Conservation (phyloP, 2,329 filamentous ascomycete species). For the Hypoxylon sp. region DNA sequence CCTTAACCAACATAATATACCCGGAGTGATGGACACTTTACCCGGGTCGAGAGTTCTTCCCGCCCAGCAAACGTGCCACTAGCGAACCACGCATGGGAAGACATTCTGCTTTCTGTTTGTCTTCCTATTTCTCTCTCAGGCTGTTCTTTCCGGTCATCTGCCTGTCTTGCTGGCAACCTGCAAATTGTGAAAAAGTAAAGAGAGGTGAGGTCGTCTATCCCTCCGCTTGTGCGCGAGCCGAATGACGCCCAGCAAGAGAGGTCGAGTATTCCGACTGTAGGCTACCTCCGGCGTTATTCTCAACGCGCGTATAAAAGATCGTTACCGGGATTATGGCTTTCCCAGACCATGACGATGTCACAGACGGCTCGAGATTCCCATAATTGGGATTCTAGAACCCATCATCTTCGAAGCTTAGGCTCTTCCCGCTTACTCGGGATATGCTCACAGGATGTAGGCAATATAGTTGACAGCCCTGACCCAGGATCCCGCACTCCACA, state of each 20-base stretch:
- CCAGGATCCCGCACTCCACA: conserved; percentile 12
- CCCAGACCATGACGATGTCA: conserved; percentile 11
- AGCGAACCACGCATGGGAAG: conserved; percentile 29
- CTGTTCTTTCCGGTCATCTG: conserved; percentile 18
- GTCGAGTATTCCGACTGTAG: neutral
- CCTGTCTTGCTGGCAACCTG: conserved; percentile 14
- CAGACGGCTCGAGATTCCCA: conserved; percentile 27
- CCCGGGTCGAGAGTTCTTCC: conserved; percentile 43
- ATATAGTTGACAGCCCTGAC: conserved; percentile 23
- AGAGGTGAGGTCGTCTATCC: conserved; percentile 21
- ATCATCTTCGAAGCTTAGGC: neutral
- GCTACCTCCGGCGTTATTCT: conserved; percentile 6
- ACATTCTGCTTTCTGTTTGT: conserved; percentile 6
- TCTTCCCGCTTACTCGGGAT: conserved; percentile 18
- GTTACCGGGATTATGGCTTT: neutral
- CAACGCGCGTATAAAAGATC: neutral
- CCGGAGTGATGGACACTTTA: conserved; percentile 42
- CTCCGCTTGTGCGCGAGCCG: conserved; percentile 8
- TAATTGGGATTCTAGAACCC: conserved; percentile 35
- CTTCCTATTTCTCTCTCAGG: no score
- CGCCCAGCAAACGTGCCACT: conserved; percentile 30
- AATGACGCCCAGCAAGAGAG: neutral
- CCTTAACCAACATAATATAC: conserved; percentile 40
- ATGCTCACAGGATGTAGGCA: conserved; percentile 10
- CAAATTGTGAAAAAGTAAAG: conserved; percentile 5